Evolutionary conservation across 306 rosid species (phyloP).

Genomic region (Fragaria iinumae): DNA sequence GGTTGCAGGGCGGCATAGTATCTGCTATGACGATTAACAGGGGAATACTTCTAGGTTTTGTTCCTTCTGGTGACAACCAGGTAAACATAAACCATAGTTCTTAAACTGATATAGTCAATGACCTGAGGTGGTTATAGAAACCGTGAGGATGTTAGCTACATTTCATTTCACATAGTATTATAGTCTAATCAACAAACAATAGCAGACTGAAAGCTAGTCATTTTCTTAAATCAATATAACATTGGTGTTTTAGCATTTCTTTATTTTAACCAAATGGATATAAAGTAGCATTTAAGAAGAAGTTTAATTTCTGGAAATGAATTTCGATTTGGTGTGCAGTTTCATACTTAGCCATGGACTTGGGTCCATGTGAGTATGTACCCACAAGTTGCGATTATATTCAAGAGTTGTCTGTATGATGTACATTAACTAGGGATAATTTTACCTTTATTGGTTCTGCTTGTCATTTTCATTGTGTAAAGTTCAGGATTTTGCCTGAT

Average conservation of each 20-base stretch:
- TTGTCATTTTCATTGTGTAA: not conserved
- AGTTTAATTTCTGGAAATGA: not conserved
- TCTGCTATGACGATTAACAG: conserved; percentile 78
- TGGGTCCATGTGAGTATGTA: not conserved
- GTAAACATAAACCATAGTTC: conserved; percentile 33
- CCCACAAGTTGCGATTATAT: not conserved
- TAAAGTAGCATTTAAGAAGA: not conserved
- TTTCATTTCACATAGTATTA: not conserved
- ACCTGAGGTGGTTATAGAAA: not conserved
- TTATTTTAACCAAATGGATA: not conserved
- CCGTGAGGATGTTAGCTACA: not conserved
- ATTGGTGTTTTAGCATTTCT: not conserved
- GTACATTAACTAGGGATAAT: not conserved
- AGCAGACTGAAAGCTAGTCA: not conserved
- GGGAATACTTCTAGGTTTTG: conserved; percentile 88
- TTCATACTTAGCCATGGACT: not conserved
- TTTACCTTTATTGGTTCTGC: not conserved
- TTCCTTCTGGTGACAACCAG: conserved; percentile 66
- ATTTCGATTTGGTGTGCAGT: not conserved
- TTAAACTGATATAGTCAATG: not conserved
- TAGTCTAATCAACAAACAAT: not conserved
- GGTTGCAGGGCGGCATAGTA: conserved; percentile 80
- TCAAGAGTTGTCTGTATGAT: not conserved
- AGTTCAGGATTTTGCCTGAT: not conserved
- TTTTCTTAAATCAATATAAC: not conserved